These are phyloP conservation scores for Astrothelium macrocarpum DNA, from an alignment of 495 filamentous ascomycete genomes.

Conservation along the genomic window DNA sequence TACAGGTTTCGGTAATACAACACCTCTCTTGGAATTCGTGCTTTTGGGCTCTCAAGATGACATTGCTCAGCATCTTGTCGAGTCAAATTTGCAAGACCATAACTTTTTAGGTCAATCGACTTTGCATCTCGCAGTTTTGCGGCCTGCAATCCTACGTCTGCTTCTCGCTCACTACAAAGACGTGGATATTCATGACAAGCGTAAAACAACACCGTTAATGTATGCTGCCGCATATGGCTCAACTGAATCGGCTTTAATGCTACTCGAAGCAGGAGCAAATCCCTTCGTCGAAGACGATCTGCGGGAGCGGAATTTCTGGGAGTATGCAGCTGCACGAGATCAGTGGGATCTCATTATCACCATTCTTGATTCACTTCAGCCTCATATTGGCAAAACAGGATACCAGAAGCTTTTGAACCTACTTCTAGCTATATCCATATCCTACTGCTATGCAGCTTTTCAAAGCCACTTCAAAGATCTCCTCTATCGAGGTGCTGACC, in stretches of 20 bases:
- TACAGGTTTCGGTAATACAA: background rate
- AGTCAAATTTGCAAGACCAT: background rate
- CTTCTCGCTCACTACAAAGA: background rate
- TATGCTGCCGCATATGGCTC: background rate
- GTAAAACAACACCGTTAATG: background rate
- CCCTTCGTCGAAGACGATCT: background rate
- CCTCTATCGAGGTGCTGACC: background rate
- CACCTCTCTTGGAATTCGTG: background rate
- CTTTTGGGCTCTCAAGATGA: background rate
- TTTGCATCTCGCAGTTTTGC: background rate
- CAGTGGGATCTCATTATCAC: too few species aligned
- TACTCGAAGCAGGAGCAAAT: background rate
- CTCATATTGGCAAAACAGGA: too few species aligned
- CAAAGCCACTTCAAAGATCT: background rate
- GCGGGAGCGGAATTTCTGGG: background rate
- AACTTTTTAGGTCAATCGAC: background rate
- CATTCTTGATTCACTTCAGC: too few species aligned
- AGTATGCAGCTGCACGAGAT: too few species aligned
- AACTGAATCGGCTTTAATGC: background rate
- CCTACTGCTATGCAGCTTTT: background rate
- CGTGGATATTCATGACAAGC: background rate
- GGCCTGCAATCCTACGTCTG: background rate
- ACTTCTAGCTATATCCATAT: background rate
- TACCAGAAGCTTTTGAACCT: background rate
- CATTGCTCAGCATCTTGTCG: background rate